Evolutionary conservation across 2,329 filamentous ascomycete genomes (phyloP).

Genomic region (Apiospora marii): DNA sequence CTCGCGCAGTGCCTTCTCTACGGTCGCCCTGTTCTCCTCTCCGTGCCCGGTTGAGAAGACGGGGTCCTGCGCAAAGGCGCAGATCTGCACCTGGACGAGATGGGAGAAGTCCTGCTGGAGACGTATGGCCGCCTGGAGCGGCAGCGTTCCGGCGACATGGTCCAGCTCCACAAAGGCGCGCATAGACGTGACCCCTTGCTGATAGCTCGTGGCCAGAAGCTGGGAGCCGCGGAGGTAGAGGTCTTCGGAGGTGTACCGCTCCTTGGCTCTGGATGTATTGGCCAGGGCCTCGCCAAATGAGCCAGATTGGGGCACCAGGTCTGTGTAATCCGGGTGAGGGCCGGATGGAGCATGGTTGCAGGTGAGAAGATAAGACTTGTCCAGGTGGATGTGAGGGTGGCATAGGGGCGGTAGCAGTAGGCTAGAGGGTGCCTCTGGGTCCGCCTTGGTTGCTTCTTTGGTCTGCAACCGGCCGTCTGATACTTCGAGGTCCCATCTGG

Average conservation of each 20-base stretch:
- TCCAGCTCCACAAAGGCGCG: conserved; percentile 78
- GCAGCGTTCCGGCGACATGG: conserved; percentile 56
- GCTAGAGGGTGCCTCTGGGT: conserved; percentile 27
- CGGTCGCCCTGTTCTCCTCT: conserved; percentile 57
- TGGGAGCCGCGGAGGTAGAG: conserved; percentile 70
- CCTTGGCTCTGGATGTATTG: conserved; percentile 62
- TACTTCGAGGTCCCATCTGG: conserved; percentile 33
- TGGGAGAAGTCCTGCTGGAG: conserved; percentile 63
- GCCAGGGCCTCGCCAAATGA: conserved; percentile 71
- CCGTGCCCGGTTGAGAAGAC: conserved; percentile 64
- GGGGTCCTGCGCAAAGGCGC: conserved; percentile 75
- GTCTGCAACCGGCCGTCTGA: conserved; percentile 32
- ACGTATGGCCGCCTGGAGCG: conserved; percentile 59
- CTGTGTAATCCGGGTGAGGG: conserved; percentile 61
- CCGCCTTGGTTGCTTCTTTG: conserved; percentile 30
- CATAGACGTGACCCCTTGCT: conserved; percentile 72
- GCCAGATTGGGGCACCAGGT: conserved; percentile 66
- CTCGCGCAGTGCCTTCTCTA: conserved; percentile 43
- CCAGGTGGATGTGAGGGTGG: conserved; percentile 77
- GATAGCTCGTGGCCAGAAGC: conserved; percentile 70
- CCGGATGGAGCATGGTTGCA: conserved; percentile 35
- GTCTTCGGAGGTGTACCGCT: conserved; percentile 66
- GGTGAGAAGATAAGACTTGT: conserved; percentile 69
- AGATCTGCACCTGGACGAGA: conserved; percentile 69
- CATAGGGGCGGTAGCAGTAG: conserved; percentile 58